Evolutionary conservation across 345 rosid species (phyloP).

Genomic region (Arabidopsis thaliana): DNA sequence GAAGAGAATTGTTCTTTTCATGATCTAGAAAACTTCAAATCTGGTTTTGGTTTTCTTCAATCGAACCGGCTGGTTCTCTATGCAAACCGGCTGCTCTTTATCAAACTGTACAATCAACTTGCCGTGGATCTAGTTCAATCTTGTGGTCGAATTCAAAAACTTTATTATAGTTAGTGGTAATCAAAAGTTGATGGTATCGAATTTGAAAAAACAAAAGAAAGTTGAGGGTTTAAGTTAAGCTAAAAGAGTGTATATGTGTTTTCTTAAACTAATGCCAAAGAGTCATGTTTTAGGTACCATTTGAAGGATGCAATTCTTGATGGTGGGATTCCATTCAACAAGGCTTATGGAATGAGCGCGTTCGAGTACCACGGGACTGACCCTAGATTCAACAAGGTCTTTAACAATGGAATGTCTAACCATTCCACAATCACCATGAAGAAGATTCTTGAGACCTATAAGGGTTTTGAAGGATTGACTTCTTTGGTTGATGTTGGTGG

Average conservation of each 20-base stretch:
- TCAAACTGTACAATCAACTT: background rate
- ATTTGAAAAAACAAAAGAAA: background rate
- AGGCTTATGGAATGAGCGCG: slow-evolving; percentile 75
- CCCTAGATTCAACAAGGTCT: slow-evolving; percentile 73
- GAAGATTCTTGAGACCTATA: slow-evolving; percentile 71
- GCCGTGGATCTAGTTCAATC: slow-evolving; percentile 6
- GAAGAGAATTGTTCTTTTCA: slow-evolving; percentile 2
- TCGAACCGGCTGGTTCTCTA: slow-evolving; percentile 22
- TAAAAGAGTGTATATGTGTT: background rate
- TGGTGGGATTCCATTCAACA: slow-evolving; percentile 83
- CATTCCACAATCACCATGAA: slow-evolving; percentile 79
- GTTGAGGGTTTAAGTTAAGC: background rate
- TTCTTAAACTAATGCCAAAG: slow-evolving; percentile 14
- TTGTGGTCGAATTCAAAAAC: background rate
- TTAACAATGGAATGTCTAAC: slow-evolving; percentile 74
- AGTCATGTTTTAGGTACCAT: slow-evolving; percentile 56
- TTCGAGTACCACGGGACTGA: slow-evolving; percentile 83
- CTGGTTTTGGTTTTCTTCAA: slow-evolving; percentile 1
- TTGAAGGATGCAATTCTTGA: slow-evolving; percentile 82
- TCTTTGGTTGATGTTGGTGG: slow-evolving; percentile 92
- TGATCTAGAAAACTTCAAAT: background rate
- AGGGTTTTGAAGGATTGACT: slow-evolving; percentile 67
- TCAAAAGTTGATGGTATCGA: background rate
- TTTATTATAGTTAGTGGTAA: background rate
- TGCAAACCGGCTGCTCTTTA: background rate